phyloP scores from a whole-genome alignment of 768 basidiomycete genomes.

The Lepiota brunneoincarnata region DNA sequence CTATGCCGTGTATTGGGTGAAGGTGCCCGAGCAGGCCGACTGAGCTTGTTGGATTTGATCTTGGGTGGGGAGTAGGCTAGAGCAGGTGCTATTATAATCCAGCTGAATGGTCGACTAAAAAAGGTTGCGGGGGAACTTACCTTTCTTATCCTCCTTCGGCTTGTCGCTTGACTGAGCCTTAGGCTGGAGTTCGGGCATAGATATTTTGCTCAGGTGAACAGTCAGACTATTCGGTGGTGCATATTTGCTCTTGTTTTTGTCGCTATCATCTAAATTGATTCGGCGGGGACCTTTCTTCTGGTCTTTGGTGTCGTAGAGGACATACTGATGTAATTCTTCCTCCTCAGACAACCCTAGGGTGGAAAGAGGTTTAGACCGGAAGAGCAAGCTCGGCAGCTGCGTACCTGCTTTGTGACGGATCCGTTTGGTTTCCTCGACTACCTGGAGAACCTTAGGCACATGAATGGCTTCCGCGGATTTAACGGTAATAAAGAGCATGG shows the following conservation, averaged over 20 bases:
- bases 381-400: slow-evolving; percentile 11
- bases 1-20: slow-evolving; percentile 11
- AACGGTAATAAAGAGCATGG: slow-evolving; percentile 77
- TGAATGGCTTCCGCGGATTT: slow-evolving; percentile 58
- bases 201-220: slow-evolving; percentile 82
- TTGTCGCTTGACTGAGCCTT: slow-evolving; percentile 31
- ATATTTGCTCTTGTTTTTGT: slow-evolving; percentile 48
- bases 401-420: slow-evolving; percentile 70
- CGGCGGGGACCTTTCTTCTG: slow-evolving; percentile 54
- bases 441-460: slow-evolving; percentile 76
- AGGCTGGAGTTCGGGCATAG: slow-evolving; percentile 81
- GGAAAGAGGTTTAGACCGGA: slow-evolving; percentile 2
- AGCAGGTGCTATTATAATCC: slow-evolving; percentile 6
- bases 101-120: background rate
- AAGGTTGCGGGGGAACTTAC: slow-evolving; percentile 27
- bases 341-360: slow-evolving; percentile 45
- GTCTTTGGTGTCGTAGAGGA: slow-evolving; percentile 58
- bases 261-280: slow-evolving; percentile 67
- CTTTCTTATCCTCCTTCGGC: slow-evolving; percentile 42
- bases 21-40: slow-evolving; percentile 14
- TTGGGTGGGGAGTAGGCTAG: slow-evolving; percentile 7
- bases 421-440: slow-evolving; percentile 81
- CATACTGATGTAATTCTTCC: slow-evolving; percentile 72
- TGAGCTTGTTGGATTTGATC: slow-evolving; percentile 17
- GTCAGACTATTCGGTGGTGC: slow-evolving; percentile 64